Conservation (phyloP, 495 filamentous ascomycete species). For the Parathielavia appendiculata region DNA sequence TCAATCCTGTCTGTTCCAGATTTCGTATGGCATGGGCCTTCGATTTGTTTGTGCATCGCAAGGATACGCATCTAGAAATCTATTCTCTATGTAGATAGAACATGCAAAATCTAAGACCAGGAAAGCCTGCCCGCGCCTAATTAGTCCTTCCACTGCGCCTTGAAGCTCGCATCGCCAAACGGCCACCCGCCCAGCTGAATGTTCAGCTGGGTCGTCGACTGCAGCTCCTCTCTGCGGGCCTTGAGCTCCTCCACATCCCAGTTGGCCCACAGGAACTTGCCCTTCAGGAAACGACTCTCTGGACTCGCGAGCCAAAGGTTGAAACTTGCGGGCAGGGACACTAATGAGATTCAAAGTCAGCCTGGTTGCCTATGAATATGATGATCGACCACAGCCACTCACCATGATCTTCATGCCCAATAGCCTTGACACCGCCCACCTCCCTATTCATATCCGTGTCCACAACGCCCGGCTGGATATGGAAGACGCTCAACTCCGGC, state of each 20-base stretch:
- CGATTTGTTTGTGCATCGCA: too few relatives aligned
- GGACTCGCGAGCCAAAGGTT: slow-evolving; percentile 43
- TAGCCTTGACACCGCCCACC: not conserved
- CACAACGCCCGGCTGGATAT: slow-evolving; percentile 9
- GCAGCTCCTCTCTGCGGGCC: slow-evolving; percentile 5
- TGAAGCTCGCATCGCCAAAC: not conserved
- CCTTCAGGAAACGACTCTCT: slow-evolving; percentile 46
- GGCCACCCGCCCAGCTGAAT: not conserved
- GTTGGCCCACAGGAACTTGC: slow-evolving; percentile 43
- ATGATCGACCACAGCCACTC: not conserved
- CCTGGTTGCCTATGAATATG: not conserved
- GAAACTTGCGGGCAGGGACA: slow-evolving; percentile 39
- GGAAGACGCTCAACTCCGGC: slow-evolving; percentile 5
- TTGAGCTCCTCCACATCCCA: slow-evolving; percentile 51
- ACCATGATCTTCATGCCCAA: not conserved
- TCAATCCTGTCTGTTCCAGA: too few relatives aligned
- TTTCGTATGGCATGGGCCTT: too few relatives aligned
- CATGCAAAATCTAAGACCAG: too few relatives aligned
- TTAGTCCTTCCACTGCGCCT: too few relatives aligned
- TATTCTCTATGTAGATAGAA: too few relatives aligned
- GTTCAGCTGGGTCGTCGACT: not conserved
- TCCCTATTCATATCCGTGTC: slow-evolving; percentile 7
- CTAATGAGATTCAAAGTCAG: slow-evolving; percentile 21
- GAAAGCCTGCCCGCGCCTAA: too few relatives aligned
- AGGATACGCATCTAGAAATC: too few relatives aligned